These are phyloP conservation scores for Colletotrichum spaethianum DNA, from an alignment of 2,329 filamentous ascomycete genomes.

Conservation along the genomic window DNA sequence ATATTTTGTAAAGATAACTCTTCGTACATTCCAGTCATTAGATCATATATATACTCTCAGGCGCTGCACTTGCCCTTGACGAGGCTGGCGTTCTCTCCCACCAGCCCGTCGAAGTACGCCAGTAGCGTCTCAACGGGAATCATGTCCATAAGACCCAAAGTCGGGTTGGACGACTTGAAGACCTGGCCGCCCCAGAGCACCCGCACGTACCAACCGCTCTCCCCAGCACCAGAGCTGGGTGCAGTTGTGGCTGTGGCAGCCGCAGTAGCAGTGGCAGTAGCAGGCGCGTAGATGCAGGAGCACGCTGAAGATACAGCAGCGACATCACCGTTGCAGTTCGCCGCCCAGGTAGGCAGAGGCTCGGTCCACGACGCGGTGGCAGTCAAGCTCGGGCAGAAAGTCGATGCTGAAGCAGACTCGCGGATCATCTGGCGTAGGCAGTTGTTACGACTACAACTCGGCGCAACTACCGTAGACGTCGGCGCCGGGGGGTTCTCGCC, in stretches of 20 bases:
- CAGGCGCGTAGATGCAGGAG: slow-evolving; percentile 46
- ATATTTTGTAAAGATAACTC: neutral
- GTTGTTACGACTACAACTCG: slow-evolving; percentile 48
- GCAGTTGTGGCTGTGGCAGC: slow-evolving; percentile 23
- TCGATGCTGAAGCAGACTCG: slow-evolving; percentile 42
- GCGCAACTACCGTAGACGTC: slow-evolving; percentile 41
- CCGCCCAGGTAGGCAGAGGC: slow-evolving; percentile 45
- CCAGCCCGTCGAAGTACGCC: slow-evolving; percentile 79
- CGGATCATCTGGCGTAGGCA: slow-evolving; percentile 50
- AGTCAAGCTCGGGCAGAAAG: slow-evolving; percentile 47
- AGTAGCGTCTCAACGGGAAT: slow-evolving; percentile 75
- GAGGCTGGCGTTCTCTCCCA: slow-evolving; percentile 66
- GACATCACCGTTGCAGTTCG: slow-evolving; percentile 46
- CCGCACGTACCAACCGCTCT: slow-evolving; percentile 67
- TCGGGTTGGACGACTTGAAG: slow-evolving; percentile 77
- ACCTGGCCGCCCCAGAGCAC: slow-evolving; percentile 80
- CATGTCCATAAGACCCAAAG: slow-evolving; percentile 79
- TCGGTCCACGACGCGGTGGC: slow-evolving; percentile 30
- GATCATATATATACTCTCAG: slow-evolving; percentile 37
- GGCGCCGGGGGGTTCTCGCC: slow-evolving; percentile 33
- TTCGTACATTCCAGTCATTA: slow-evolving; percentile 31
- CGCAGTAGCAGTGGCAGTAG: slow-evolving; percentile 9
- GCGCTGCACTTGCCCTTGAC: slow-evolving; percentile 55
- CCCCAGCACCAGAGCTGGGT: slow-evolving; percentile 24
- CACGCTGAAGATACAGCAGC: slow-evolving; percentile 47